A percentile compares a stretch with the other conserved stretches of the same genome.
phyloP scores from a whole-genome alignment of 2,329 filamentous ascomycete species.

The Trichoderma lentiforme region DNA sequence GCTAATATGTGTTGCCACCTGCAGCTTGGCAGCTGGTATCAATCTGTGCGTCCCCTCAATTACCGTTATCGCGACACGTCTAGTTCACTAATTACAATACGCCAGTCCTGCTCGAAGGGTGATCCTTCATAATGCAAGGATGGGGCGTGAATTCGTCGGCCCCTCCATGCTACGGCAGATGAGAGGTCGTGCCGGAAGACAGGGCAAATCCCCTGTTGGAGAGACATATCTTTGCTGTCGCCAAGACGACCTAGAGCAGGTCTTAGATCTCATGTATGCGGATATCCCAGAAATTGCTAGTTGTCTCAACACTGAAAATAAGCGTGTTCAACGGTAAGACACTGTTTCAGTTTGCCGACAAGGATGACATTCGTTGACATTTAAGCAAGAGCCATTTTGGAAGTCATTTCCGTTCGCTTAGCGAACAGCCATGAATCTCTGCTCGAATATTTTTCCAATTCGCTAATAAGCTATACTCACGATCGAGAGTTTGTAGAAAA shows the following conservation, averaged over 20 bases:
- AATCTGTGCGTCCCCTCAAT: constrained; percentile 50
- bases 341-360: constrained; percentile 13
- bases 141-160: constrained; percentile 73
- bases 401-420: constrained; percentile 65
- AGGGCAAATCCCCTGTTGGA: constrained; percentile 73
- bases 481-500: constrained; percentile 46
- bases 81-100: constrained; percentile 27
- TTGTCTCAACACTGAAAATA: constrained; percentile 63
- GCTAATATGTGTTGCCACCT: constrained; percentile 72
- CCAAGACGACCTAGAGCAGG: constrained; percentile 63
- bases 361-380: not conserved
- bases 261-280: constrained; percentile 67
- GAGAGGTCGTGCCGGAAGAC: constrained; percentile 73
- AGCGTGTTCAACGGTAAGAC: constrained; percentile 60
- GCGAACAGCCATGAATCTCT: constrained; percentile 64
- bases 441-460: constrained; percentile 65
- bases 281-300: constrained; percentile 69
- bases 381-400: constrained; percentile 59
- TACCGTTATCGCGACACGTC: not conserved
- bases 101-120: constrained; percentile 61
- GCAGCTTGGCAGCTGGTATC: constrained; percentile 78
- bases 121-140: constrained; percentile 70
- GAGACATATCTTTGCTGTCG: constrained; percentile 76
- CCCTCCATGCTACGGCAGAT: constrained; percentile 79
- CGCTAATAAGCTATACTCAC: constrained; percentile 60